Evolutionary conservation across 345 rosid genomes (phyloP).

Genomic region (Carallia brachiata): DNA sequence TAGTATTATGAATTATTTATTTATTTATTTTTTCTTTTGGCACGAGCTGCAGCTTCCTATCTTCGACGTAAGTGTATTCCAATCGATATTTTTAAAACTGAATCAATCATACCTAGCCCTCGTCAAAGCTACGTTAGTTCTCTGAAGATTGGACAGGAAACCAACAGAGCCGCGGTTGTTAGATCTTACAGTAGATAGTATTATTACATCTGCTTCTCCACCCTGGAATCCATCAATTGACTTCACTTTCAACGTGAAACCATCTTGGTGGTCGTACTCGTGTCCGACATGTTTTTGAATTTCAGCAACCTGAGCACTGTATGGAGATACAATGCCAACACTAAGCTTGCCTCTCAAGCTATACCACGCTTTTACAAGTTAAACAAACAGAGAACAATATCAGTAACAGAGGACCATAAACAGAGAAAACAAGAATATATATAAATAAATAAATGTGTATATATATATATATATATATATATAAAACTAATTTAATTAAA

Average conservation of each 20-base stretch:
- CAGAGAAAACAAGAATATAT: no score
- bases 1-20: no score
- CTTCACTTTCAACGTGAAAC: slow-evolving; percentile 19
- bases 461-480: no score
- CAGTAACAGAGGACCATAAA: no score
- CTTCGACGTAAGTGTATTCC: no score
- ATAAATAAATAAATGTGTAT: no score
- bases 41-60: no score
- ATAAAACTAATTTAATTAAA: no score
- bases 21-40: no score
- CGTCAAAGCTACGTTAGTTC: slow-evolving; percentile 23
- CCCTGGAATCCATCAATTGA: slow-evolving; percentile 28
- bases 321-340: slow-evolving; percentile 22
- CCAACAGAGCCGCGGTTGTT: slow-evolving; percentile 18
- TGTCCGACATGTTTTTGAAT: slow-evolving; percentile 6
- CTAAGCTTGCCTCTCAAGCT: slow-evolving; percentile 2
- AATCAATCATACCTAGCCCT: slow-evolving; percentile 21
- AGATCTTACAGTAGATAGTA: slow-evolving; percentile 26
- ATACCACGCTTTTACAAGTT: slow-evolving; percentile 9
- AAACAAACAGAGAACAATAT: no score
- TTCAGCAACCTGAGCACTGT: slow-evolving; percentile 16
- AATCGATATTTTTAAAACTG: no score
- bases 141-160: slow-evolving; percentile 15
- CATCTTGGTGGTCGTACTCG: slow-evolving; percentile 5
- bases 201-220: slow-evolving; percentile 24